These are phyloP conservation scores for Pseudogymnoascus sp. DNA, from an alignment of 2,329 filamentous ascomycete genomes.

Conservation along the genomic window DNA sequence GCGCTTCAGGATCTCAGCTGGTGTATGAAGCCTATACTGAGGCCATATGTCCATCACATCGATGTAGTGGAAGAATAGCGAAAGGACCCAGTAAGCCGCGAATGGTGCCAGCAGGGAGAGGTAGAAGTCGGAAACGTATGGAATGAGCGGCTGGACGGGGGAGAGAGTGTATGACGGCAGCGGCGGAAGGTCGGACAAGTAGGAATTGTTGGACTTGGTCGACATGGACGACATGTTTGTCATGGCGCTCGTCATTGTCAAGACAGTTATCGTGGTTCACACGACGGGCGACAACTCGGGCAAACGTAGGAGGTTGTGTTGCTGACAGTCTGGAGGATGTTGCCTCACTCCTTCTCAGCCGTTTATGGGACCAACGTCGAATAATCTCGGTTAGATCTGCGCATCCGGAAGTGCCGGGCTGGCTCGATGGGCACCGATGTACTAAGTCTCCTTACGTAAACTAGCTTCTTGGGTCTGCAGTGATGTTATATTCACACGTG, in stretches of 20 bases:
- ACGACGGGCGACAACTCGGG: conserved; percentile 1
- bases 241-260: conserved; percentile 7
- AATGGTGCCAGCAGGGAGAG: conserved; percentile 70
- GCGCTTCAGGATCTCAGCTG: conserved; percentile 77
- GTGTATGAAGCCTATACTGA: conserved; percentile 89
- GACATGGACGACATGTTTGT: conserved; percentile 9
- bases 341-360: neutral
- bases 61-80: conserved; percentile 77
- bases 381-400: conserved; percentile 8
- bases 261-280: conserved; percentile 4
- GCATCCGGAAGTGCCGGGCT: conserved; percentile 5
- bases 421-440: neutral
- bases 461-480: neutral
- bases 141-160: conserved; percentile 62
- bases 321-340: neutral
- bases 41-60: conserved; percentile 81
- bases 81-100: conserved; percentile 80
- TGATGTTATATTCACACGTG: conserved; percentile 2
- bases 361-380: conserved; percentile 6
- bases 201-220: conserved; percentile 22
- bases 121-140: conserved; percentile 74
- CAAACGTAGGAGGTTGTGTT: conserved; percentile 2
- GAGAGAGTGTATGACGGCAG: conserved; percentile 73
- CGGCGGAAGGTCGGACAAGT: conserved; percentile 62
- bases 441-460: conserved; percentile 4